These are phyloP conservation scores for Kluyveromyces starmeri DNA, from an alignment of 805 yeast genomes.

Conservation along the genomic window DNA sequence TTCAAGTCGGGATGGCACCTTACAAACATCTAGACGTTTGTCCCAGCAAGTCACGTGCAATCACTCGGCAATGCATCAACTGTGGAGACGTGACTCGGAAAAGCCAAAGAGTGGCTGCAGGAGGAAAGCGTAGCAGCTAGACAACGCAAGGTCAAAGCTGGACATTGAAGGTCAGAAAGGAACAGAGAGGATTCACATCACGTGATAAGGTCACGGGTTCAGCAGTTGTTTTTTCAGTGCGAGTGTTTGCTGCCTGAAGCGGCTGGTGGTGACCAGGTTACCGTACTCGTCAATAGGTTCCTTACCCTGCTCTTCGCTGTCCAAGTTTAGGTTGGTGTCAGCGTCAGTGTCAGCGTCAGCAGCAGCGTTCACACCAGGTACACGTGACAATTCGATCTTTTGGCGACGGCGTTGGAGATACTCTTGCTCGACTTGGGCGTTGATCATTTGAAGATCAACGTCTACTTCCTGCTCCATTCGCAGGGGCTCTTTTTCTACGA, in stretches of 20 bases:
- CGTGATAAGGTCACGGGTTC: too few species aligned
- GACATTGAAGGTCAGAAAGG: too few species aligned
- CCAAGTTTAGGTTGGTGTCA: not conserved
- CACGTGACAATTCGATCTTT: not conserved
- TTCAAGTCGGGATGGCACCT: too few species aligned
- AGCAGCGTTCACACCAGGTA: not conserved
- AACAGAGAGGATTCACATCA: too few species aligned
- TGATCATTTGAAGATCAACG: constrained; percentile 1
- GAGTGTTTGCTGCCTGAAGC: constrained; percentile 44
- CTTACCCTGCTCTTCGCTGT: constrained; percentile 33
- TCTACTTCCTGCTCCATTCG: constrained; percentile 10
- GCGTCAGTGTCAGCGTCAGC: not conserved
- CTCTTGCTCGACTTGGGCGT: constrained; percentile 11
- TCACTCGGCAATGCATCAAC: too few species aligned
- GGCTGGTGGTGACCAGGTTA: constrained; percentile 48
- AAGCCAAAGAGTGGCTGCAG: too few species aligned
- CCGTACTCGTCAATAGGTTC: constrained; percentile 66
- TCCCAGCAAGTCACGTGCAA: too few species aligned
- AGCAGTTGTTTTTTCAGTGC: not conserved
- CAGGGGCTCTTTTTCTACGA: constrained; percentile 28
- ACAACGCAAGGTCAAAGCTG: too few species aligned
- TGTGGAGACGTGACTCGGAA: too few species aligned
- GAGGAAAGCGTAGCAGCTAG: too few species aligned
- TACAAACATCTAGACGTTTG: too few species aligned
- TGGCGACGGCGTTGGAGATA: constrained; percentile 1